Evolutionary conservation across 2,329 filamentous ascomycete genomes (phyloP).

Genomic region (Exophiala xenobiotica): DNA sequence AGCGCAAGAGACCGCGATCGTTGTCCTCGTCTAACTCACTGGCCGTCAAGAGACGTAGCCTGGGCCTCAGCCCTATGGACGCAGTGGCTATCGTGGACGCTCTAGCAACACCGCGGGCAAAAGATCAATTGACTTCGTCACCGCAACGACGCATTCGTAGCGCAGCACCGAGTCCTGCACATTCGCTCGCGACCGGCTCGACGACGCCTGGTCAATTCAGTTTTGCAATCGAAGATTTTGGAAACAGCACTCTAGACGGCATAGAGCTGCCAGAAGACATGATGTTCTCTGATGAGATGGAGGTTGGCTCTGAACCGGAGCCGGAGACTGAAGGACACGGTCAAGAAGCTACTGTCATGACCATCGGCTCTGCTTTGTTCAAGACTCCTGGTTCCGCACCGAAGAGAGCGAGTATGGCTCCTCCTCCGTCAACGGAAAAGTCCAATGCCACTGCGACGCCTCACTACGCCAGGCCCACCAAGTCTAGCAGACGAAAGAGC

Average conservation of each 20-base stretch:
- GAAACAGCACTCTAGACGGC: constrained; percentile 28
- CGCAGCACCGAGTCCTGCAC: constrained; percentile 26
- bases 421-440: constrained; percentile 3
- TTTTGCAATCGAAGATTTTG: constrained; percentile 28
- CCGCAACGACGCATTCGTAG: constrained; percentile 25
- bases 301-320: constrained; percentile 5
- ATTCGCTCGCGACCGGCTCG: constrained; percentile 15
- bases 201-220: constrained; percentile 27
- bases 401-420: constrained; percentile 11
- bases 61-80: constrained; percentile 2
- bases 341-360: constrained; percentile 21
- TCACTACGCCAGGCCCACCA: constrained; percentile 22
- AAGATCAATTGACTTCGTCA: constrained; percentile 4
- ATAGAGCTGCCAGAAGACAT: constrained; percentile 27
- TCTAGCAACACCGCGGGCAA: constrained; percentile 12
- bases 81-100: background rate
- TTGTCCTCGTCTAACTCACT: constrained; percentile 46
- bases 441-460: constrained; percentile 12
- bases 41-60: constrained; percentile 19
- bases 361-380: constrained; percentile 23
- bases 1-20: constrained; percentile 52
- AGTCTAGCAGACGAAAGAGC: constrained; percentile 16
- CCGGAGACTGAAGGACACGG: background rate
- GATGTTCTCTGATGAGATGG: constrained; percentile 20
- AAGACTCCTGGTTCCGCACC: constrained; percentile 16